phyloP scores from a whole-genome alignment of 2,329 filamentous ascomycete genomes.

The Pseudogymnoascus destructans region DNA sequence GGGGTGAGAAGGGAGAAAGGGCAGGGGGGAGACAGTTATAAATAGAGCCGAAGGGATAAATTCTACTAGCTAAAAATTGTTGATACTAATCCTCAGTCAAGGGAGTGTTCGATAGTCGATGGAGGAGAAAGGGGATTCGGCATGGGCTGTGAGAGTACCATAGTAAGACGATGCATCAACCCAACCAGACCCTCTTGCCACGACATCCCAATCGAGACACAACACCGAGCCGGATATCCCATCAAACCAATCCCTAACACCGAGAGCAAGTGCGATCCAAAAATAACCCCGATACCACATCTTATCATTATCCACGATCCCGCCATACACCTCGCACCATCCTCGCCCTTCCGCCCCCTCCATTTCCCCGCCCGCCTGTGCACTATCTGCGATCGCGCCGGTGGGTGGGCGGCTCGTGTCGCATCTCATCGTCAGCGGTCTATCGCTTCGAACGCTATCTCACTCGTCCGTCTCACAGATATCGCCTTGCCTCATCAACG shows the following conservation, averaged over 20 bases:
- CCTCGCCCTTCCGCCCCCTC: not conserved
- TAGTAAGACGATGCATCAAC: not conserved
- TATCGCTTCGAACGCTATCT: not conserved
- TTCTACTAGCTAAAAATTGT: not conserved
- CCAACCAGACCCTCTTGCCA: not conserved
- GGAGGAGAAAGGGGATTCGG: not conserved
- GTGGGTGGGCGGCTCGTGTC: not conserved
- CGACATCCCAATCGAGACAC: not conserved
- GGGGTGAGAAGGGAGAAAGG: not conserved
- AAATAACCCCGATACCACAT: slow-evolving; percentile 2
- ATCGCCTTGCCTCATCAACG: not conserved
- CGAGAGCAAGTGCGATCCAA: not conserved
- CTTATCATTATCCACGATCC: not conserved
- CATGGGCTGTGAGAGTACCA: slow-evolving; percentile 4
- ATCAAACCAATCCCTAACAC: not conserved
- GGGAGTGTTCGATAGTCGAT: not conserved
- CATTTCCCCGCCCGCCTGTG: not conserved
- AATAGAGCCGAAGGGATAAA: not conserved
- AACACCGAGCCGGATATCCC: not conserved
- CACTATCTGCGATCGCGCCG: not conserved
- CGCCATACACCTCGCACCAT: not conserved
- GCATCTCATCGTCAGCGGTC: not conserved
- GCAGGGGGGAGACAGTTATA: not conserved
- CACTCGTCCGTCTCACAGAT: not conserved
- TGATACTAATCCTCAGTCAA: not conserved